Conservation (phyloP, 2,329 filamentous ascomycete species). For the Graphilbum fragrans region DNA sequence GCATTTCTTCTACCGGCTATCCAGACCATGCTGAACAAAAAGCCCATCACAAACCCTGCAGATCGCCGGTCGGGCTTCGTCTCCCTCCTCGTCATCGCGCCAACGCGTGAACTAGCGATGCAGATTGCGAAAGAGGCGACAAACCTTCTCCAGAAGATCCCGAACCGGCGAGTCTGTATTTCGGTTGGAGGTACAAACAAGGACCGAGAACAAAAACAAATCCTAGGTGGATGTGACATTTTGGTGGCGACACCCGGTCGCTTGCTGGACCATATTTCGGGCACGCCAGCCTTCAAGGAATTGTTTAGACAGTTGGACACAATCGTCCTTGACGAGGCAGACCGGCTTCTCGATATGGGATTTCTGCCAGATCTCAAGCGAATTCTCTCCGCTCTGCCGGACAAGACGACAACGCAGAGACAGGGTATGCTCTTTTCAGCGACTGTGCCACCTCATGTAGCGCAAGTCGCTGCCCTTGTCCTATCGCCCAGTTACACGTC, state of each 20-base stretch:
- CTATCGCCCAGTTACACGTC: constrained; percentile 64
- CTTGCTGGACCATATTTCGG: constrained; percentile 65
- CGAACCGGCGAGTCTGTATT: constrained; percentile 63
- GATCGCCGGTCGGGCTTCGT: constrained; percentile 25
- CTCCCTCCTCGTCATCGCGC: constrained; percentile 53
- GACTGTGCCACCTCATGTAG: constrained; percentile 68
- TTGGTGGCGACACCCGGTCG: constrained; percentile 73
- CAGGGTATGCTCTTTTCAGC: constrained; percentile 79
- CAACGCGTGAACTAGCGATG: constrained; percentile 57
- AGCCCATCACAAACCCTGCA: constrained; percentile 3
- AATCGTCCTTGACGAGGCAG: constrained; percentile 73
- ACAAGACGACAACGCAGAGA: constrained; percentile 42
- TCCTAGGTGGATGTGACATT: constrained; percentile 63
- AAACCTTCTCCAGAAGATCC: constrained; percentile 58
- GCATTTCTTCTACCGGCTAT: constrained; percentile 77
- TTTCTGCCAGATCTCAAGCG: constrained; percentile 71
- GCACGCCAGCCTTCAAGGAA: constrained; percentile 54
- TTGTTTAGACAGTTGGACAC: constrained; percentile 61
- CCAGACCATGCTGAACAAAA: constrained; percentile 53
- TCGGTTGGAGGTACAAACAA: constrained; percentile 74
- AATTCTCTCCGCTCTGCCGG: constrained; percentile 60
- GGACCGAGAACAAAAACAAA: constrained; percentile 56
- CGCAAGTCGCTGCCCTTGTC: constrained; percentile 58
- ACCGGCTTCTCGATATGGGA: constrained; percentile 71
- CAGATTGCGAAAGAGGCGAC: constrained; percentile 62